These are phyloP conservation scores for Sporothrix curviconia DNA, from an alignment of 2,329 filamentous ascomycete genomes.

Conservation along the genomic window DNA sequence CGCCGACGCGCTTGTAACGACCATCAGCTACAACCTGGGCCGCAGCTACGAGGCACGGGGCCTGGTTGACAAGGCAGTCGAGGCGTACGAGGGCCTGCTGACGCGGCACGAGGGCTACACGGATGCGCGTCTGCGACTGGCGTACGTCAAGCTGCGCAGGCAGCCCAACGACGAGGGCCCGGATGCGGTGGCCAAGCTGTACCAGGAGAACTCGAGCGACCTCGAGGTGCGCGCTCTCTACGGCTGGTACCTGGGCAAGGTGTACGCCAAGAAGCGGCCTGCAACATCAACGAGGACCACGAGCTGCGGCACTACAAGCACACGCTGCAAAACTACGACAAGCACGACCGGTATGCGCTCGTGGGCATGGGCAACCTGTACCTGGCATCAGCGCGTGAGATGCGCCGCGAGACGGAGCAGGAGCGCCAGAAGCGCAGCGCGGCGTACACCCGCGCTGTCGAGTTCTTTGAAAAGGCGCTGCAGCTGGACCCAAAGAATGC, in stretches of 20 bases:
- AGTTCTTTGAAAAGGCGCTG: constrained; percentile 97
- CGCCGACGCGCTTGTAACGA: constrained; percentile 86
- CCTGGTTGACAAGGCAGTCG: constrained; percentile 73
- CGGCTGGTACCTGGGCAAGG: constrained; percentile 88
- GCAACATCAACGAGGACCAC: constrained; percentile 77
- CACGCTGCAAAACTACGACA: constrained; percentile 87
- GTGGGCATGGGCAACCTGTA: constrained; percentile 96
- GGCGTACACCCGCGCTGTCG: constrained; percentile 84
- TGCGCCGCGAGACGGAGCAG: constrained; percentile 81
- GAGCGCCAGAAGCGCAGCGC: constrained; percentile 87
- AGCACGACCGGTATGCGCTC: constrained; percentile 94
- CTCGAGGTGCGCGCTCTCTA: constrained; percentile 89
- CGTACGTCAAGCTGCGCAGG: constrained; percentile 80
- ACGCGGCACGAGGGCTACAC: constrained; percentile 85
- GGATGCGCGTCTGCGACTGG: constrained; percentile 79
- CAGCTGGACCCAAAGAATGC: constrained; percentile 93
- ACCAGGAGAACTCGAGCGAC: constrained; percentile 75
- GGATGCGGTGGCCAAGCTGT: constrained; percentile 76
- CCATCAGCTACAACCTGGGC: constrained; percentile 93
- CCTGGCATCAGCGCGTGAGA: constrained; percentile 80
- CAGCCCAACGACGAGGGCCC: constrained; percentile 80
- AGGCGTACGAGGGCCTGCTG: constrained; percentile 80
- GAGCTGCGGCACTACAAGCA: constrained; percentile 96
- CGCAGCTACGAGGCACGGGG: constrained; percentile 85
- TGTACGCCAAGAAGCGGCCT: constrained; percentile 70